phyloP scores from a whole-genome alignment of 1,139 yeast species.

The Hanseniaspora gamundiae region DNA sequence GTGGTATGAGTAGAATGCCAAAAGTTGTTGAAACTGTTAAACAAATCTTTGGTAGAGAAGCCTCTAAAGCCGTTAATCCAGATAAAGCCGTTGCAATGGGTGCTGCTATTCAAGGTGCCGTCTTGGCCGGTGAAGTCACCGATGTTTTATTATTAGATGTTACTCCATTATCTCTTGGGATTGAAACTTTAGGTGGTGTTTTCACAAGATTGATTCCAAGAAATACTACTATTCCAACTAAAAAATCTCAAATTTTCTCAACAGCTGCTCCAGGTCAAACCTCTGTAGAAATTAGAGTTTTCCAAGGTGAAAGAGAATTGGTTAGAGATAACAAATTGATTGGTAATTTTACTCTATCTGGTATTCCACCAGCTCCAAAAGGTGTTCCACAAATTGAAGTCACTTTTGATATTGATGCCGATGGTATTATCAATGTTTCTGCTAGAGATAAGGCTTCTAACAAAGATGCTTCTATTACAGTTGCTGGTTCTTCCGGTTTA shows the following conservation, averaged over 20 bases:
- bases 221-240: slow-evolving; percentile 96
- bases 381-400: slow-evolving; percentile 99
- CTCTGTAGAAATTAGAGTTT: slow-evolving; percentile 95
- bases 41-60: slow-evolving; percentile 84
- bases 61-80: slow-evolving; percentile 98
- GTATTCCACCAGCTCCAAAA: slow-evolving; percentile 98
- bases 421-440: slow-evolving; percentile 96
- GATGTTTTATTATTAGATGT: slow-evolving; percentile 92
- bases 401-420: slow-evolving; percentile 94
- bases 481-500: slow-evolving; percentile 96
- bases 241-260: slow-evolving; percentile 93
- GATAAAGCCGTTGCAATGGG: slow-evolving; percentile 99
- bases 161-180: slow-evolving; percentile 94
- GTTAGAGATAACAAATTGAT: slow-evolving; percentile 97
- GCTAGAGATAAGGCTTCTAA: slow-evolving; percentile 98
- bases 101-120: slow-evolving; percentile 99
- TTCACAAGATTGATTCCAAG: slow-evolving; percentile 95
- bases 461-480: slow-evolving; percentile 97
- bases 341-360: slow-evolving; percentile 93
- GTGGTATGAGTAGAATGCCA: slow-evolving; percentile 99
- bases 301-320: slow-evolving; percentile 99
- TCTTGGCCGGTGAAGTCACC: slow-evolving; percentile 95
- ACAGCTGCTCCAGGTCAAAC: slow-evolving; percentile 99
- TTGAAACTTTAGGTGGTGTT: slow-evolving; percentile 98
- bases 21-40: slow-evolving; percentile 96